Evolutionary conservation across 73 alveolate species (phyloP).

Genomic region (Loxodes magnus): DNA sequence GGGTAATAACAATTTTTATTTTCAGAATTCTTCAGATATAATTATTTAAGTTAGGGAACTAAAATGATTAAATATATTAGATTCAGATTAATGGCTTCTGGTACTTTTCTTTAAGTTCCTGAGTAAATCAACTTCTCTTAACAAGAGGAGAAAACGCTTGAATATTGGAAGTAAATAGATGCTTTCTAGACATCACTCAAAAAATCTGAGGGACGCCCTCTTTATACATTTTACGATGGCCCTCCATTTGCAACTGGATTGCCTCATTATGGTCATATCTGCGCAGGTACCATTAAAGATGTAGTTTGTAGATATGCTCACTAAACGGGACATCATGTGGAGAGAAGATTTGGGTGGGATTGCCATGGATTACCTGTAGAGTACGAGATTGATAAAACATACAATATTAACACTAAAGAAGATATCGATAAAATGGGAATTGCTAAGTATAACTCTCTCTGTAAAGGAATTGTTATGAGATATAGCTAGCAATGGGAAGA

Average conservation of each 20-base stretch:
- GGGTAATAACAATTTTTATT: no score
- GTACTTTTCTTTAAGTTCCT: constrained; percentile 13
- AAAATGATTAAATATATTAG: no score
- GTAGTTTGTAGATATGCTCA: constrained; percentile 98
- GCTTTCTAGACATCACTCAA: constrained; percentile 93
- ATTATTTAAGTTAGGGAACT: no score
- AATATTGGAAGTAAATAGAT: constrained; percentile 92
- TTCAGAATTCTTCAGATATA: no score
- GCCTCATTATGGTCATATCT: constrained; percentile 99
- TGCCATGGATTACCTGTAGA: constrained; percentile 99
- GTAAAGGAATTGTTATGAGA: constrained; percentile 91
- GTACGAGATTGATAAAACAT: constrained; percentile 89
- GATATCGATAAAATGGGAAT: constrained; percentile 91
- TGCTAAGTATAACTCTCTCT: constrained; percentile 90
- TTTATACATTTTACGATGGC: constrained; percentile 98
- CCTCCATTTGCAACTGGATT: constrained; percentile 99
- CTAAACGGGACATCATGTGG: constrained; percentile 91
- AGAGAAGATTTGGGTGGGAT: constrained; percentile 99
- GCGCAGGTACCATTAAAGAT: constrained; percentile 99
- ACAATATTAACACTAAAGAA: constrained; percentile 69
- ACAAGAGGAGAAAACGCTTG: constrained; percentile 89
- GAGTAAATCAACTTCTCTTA: constrained; percentile 89
- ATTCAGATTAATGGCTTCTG: no score
- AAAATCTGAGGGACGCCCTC: constrained; percentile 76
- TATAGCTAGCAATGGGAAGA: constrained; percentile 89